These are phyloP conservation scores for Amoebophrya sp. DNA, from an alignment of 169 alveolate species.

Conservation along the genomic window DNA sequence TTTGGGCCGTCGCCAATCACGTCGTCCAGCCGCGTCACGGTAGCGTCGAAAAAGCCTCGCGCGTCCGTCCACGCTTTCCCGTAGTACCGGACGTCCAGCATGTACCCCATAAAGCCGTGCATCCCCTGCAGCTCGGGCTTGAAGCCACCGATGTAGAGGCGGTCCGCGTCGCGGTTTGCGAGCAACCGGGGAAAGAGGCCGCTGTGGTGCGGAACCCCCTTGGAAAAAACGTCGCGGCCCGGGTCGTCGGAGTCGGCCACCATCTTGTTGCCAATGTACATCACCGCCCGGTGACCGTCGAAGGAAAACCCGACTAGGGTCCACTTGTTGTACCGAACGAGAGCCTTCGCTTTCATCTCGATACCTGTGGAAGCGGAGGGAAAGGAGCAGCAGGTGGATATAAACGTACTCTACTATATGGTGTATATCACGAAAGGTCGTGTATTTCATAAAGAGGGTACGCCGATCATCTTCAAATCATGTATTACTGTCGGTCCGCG, in stretches of 20 bases:
- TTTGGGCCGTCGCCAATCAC: neutral
- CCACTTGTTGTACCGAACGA: neutral
- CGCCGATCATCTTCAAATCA: too few species aligned
- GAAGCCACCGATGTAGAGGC: neutral
- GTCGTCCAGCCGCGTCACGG: neutral
- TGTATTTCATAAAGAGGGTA: too few species aligned
- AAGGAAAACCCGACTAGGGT: neutral
- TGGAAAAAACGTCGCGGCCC: neutral
- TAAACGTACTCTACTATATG: too few species aligned
- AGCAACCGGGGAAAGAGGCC: neutral
- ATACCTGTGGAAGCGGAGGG: too few species aligned
- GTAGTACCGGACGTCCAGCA: neutral
- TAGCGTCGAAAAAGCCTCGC: neutral
- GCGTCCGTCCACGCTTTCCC: neutral
- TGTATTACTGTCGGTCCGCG: too few species aligned
- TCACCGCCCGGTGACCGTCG: neutral
- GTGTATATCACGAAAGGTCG: too few species aligned
- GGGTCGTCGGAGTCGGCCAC: neutral
- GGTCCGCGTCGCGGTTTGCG: neutral
- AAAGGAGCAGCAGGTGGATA: too few species aligned
- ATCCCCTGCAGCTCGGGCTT: neutral
- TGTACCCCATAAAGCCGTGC: neutral
- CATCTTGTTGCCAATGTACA: neutral
- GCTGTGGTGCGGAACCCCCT: neutral
- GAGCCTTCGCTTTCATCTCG: neutral